Evolutionary conservation across 129 eudicot species (phyloP).

Genomic region (Centella asiatica): DNA sequence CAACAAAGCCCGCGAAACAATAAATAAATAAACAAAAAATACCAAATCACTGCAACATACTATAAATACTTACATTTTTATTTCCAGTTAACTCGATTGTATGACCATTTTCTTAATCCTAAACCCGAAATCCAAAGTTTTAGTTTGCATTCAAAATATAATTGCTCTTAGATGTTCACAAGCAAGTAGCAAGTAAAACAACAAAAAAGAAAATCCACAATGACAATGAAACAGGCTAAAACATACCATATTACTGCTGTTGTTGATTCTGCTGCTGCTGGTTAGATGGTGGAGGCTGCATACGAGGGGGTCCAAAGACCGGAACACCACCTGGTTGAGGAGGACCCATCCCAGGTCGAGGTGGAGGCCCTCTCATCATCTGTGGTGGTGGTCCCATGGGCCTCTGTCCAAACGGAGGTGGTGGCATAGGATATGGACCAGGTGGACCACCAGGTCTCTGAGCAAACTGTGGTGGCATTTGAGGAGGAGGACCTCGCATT

Average conservation of each 20-base stretch:
- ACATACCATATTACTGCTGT: slow-evolving; percentile 30
- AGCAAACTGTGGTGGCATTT: slow-evolving; percentile 54
- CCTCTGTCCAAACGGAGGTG: slow-evolving; percentile 78
- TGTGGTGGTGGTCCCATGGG: slow-evolving; percentile 56
- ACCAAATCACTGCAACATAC: too few relatives aligned
- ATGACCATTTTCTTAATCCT: too few relatives aligned
- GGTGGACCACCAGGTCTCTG: slow-evolving; percentile 55
- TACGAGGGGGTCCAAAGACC: slow-evolving; percentile 66
- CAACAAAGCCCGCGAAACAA: too few relatives aligned
- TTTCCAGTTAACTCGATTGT: too few relatives aligned
- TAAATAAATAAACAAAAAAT: too few relatives aligned
- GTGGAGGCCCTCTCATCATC: slow-evolving; percentile 78
- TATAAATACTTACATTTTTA: too few relatives aligned
- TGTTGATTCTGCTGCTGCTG: slow-evolving; percentile 68
- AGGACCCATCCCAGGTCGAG: slow-evolving; percentile 55
- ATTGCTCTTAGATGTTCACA: too few relatives aligned
- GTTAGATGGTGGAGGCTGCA: slow-evolving; percentile 72
- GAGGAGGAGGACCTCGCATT: slow-evolving; percentile 62
- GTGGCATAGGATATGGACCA: slow-evolving; percentile 41
- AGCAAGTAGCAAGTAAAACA: not conserved
- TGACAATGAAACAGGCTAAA: too few relatives aligned
- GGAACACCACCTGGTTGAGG: slow-evolving; percentile 34
- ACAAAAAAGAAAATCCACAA: not conserved
- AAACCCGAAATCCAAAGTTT: too few relatives aligned
- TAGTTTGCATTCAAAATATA: too few relatives aligned